Conservation (phyloP, 495 filamentous ascomycete genomes). For the Jackrogersella minutella region DNA sequence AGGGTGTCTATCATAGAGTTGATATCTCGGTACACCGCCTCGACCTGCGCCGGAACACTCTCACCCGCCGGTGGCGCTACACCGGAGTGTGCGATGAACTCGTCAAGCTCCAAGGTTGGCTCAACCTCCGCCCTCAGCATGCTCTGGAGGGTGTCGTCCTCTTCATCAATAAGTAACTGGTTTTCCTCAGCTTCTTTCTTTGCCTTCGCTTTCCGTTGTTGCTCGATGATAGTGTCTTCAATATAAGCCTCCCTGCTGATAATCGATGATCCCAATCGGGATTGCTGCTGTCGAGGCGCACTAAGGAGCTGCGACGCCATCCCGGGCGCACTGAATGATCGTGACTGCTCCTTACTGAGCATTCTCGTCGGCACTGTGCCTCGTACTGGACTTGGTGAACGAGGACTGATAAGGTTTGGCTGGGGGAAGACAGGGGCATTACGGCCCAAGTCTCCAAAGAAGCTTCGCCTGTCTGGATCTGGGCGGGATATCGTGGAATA, state of each 20-base stretch:
- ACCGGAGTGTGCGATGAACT: constrained; percentile 77
- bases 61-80: constrained; percentile 64
- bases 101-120: constrained; percentile 60
- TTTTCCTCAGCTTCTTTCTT: constrained; percentile 58
- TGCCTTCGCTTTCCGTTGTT: constrained; percentile 53
- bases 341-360: constrained; percentile 59
- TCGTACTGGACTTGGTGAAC: constrained; percentile 83
- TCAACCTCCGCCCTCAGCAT: constrained; percentile 56
- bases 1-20: constrained; percentile 96
- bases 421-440: constrained; percentile 64
- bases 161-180: constrained; percentile 60
- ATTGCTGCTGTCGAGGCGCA: constrained; percentile 40
- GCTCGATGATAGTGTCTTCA: constrained; percentile 49
- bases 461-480: constrained; percentile 50
- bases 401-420: constrained; percentile 67
- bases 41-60: constrained; percentile 78
- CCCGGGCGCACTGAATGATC: constrained; percentile 67
- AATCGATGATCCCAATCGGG: constrained; percentile 32
- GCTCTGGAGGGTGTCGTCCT: constrained; percentile 63
- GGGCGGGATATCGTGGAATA: constrained; percentile 57
- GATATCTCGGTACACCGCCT: constrained; percentile 87
- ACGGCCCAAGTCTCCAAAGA: constrained; percentile 73
- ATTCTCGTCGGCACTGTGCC: constrained; percentile 55
- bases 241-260: constrained; percentile 36
- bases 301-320: constrained; percentile 57